Evolutionary conservation across 805 yeast genomes (phyloP).

Genomic region (Lipomyces kockii): DNA sequence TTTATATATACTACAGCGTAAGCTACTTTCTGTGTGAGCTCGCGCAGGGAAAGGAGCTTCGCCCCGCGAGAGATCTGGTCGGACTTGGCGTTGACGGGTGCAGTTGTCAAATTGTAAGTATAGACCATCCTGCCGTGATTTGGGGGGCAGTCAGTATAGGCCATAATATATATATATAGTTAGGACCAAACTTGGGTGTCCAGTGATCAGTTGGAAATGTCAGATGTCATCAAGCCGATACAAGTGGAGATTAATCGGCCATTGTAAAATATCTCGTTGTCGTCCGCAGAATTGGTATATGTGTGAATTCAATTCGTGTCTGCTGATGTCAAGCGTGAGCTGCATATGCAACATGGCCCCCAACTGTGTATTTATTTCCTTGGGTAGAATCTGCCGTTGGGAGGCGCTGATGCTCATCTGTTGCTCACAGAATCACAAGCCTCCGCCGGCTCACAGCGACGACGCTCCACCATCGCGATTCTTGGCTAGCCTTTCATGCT

Average conservation of each 20-base stretch:
- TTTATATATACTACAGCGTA: too few relatives aligned
- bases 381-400: not conserved
- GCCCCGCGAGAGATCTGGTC: too few relatives aligned
- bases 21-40: not conserved
- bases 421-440: not conserved
- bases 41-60: not conserved
- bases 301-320: too few relatives aligned
- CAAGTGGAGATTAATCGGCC: not conserved
- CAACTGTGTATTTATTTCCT: too few relatives aligned
- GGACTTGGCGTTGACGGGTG: too few relatives aligned
- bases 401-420: not conserved
- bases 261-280: not conserved
- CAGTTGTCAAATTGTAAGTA: too few relatives aligned
- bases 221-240: not conserved
- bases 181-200: not conserved
- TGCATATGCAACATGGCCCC: too few relatives aligned
- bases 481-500: not conserved
- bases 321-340: too few relatives aligned
- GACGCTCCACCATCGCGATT: not conserved
- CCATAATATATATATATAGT: too few relatives aligned
- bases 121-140: too few relatives aligned
- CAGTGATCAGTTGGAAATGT: not conserved
- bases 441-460: not conserved
- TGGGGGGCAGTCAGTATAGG: too few relatives aligned
- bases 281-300: not conserved